Evolutionary conservation across 2,329 filamentous ascomycete species (phyloP), one percentile per base, ranked within the genome.

Genomic region (Calonectria ilicicola): DNA sequence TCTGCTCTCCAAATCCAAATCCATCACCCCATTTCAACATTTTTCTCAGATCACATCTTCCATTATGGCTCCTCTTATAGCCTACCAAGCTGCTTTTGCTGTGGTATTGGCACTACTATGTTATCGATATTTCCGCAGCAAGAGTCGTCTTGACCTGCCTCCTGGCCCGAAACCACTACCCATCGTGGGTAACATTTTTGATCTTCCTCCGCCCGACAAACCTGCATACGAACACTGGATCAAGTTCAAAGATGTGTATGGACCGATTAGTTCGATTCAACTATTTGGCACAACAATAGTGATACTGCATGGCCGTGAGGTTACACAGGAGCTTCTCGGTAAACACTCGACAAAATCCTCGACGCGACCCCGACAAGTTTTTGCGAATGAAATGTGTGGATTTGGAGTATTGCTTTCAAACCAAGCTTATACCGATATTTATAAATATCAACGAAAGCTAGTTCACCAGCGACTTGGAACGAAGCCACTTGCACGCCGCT

Each of bases 81-180:
- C n/a, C n/a, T 60, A 40, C 3, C 53, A 60, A 40, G 21, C 23
- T 19, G 14, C 6, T n/a, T n/a, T 60, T 17, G 53, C 5, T 3
- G 5, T 10, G 12, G 7, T 19, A 17, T 17, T 60, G 15, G 32
- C 5, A 3, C 12, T 60, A 2, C 14, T 60, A 1, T 38, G 10
- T 26, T 58, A 10, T 23, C 32, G 14, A 6, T 58, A 40, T 58
- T 40, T 26, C 14, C 32, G 32, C 10, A 6, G 7, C 5, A 15
- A 23, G n/a, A 26, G 12, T 6, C 5, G 53, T 2, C 2, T 2
- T 26, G 14, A 56, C 32, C 74, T 79, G 0, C 89, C 88, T 1
- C 89, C 89, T 1, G 89, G 89, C 0, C 89, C 89, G 0, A 87
- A 82, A 44, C 83, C 83, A 0, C 77, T 86, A 8, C 87, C 87